Conservation (phyloP, 23 red algal genomes). For the Chondrus crispus region DNA sequence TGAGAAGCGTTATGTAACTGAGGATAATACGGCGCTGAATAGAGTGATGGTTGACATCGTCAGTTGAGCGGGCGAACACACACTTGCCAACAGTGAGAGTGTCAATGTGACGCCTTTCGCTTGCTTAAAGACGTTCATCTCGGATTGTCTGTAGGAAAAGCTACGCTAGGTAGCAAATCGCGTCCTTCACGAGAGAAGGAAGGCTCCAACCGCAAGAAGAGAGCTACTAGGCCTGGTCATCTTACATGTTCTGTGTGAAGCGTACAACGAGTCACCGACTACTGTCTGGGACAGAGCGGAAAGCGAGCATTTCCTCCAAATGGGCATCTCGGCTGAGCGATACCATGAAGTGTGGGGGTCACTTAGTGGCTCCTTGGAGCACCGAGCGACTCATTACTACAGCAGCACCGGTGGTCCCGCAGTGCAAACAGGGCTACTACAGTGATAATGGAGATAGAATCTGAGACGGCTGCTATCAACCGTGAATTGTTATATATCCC, state of each 20-base stretch:
- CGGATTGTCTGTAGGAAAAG: not conserved
- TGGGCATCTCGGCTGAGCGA: not conserved
- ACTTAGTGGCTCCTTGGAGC: not conserved
- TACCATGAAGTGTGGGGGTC: not conserved
- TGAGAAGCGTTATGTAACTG: not conserved
- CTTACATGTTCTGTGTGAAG: not conserved
- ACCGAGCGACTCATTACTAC: not conserved
- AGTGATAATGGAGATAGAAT: not conserved
- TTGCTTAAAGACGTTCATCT: not conserved
- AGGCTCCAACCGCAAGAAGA: not conserved
- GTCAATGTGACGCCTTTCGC: not conserved
- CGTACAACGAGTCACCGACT: constrained; percentile 6
- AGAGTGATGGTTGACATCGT: not conserved
- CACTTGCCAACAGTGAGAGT: not conserved
- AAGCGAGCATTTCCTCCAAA: not conserved
- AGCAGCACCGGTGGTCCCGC: not conserved
- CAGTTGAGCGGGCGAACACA: not conserved
- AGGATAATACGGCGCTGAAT: not conserved
- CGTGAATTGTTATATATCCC: not conserved
- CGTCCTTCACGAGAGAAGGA: not conserved
- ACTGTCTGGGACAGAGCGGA: not conserved
- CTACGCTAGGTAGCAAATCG: not conserved
- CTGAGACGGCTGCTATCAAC: not conserved
- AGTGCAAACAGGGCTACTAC: not conserved
- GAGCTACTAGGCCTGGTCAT: not conserved